Evolutionary conservation across 192 early-diverging fungal genomes (phyloP).

Genomic region (Funneliformis mosseae): DNA sequence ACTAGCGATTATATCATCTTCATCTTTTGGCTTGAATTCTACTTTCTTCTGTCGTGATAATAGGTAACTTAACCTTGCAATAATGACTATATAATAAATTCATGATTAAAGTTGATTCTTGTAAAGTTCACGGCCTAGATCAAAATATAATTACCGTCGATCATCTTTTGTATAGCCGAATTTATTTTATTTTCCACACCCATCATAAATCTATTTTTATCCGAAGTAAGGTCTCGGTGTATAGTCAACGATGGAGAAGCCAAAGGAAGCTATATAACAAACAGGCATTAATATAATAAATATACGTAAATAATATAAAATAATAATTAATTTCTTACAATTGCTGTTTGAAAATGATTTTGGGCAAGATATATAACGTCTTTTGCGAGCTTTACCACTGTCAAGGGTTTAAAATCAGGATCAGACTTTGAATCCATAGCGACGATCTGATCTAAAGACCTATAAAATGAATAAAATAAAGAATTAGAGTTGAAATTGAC

Average conservation of each 20-base stretch:
- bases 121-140: neutral
- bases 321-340: conserved; percentile 54
- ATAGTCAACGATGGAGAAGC: conserved; percentile 68
- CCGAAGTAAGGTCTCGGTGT: conserved; percentile 82
- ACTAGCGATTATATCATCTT: conserved; percentile 70
- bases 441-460: conserved; percentile 66
- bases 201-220: conserved; percentile 90
- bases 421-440: conserved; percentile 61
- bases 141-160: conserved; percentile 57
- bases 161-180: conserved; percentile 68
- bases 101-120: neutral
- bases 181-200: conserved; percentile 82
- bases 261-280: conserved; percentile 60
- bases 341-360: conserved; percentile 74
- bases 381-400: conserved; percentile 64
- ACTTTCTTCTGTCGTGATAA: conserved; percentile 80
- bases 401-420: conserved; percentile 65
- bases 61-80: conserved; percentile 68
- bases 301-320: neutral
- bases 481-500: neutral
- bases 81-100: conserved; percentile 55
- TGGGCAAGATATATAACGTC: conserved; percentile 78
- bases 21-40: conserved; percentile 94
- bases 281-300: neutral
- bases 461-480: conserved; percentile 34